These are phyloP conservation scores for Trypanosoma rangeli DNA, from an alignment of 208 protist genomes.

Conservation along the genomic window DNA sequence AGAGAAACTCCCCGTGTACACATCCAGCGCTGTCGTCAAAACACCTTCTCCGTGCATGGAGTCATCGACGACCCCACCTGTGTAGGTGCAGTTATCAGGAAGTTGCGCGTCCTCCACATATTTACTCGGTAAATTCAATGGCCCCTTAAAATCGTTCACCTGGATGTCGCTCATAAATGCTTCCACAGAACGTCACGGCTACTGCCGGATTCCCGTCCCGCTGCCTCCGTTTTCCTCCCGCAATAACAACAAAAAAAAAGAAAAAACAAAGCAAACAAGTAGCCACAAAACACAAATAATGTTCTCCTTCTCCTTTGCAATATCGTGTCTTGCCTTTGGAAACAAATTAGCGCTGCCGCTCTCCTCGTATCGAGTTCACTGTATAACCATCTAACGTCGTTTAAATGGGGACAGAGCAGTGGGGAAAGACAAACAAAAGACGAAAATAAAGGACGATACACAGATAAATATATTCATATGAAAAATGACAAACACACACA, in stretches of 20 bases:
- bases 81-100: constrained; percentile 28
- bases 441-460: background rate
- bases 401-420: background rate
- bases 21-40: constrained; percentile 10
- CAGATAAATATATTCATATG: constrained; percentile 6
- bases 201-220: too few relatives aligned
- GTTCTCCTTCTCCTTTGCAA: background rate
- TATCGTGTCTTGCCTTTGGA: background rate
- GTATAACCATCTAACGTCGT: too few relatives aligned
- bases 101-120: constrained; percentile 23
- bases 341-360: background rate
- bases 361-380: background rate
- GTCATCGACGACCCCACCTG: constrained; percentile 29
- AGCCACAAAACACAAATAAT: background rate
- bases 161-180: background rate
- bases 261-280: constrained; percentile 25
- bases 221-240: background rate
- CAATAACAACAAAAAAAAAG: constrained; percentile 7
- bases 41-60: constrained; percentile 26
- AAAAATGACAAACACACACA: too few relatives aligned
- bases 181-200: background rate
- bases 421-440: background rate
- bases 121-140: background rate
- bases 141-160: background rate
- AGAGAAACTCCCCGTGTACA: constrained; percentile 36